These are phyloP conservation scores for Paraconiothyrium sp. DNA, from an alignment of 2,329 filamentous ascomycete species.

Conservation along the genomic window DNA sequence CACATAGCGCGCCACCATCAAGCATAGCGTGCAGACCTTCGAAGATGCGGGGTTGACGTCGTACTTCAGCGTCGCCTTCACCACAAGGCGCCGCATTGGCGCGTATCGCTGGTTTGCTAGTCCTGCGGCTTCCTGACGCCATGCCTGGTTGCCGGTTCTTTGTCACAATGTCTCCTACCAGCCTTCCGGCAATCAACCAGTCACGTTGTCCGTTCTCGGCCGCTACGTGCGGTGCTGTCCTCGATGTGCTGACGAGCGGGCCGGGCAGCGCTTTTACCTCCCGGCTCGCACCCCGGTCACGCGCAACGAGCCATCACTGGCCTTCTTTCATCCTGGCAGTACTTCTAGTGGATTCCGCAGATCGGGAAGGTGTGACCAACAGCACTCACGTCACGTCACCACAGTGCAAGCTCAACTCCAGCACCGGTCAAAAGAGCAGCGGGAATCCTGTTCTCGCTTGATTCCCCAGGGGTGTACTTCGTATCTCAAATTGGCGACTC, in stretches of 20 bases:
- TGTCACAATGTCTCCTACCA: background rate
- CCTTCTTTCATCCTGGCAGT: background rate
- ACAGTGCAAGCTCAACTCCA: background rate
- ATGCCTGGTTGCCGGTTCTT: constrained; percentile 7
- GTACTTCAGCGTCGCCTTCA: constrained; percentile 30
- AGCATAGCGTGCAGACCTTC: constrained; percentile 23
- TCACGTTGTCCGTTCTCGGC: background rate
- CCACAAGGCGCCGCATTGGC: background rate
- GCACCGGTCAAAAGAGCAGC: background rate
- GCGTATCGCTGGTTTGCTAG: background rate
- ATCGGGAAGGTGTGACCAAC: constrained; percentile 12
- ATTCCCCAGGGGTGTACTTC: background rate
- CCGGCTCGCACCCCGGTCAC: background rate
- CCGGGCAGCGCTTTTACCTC: constrained; percentile 2
- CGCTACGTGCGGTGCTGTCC: background rate
- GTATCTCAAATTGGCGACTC: background rate
- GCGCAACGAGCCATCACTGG: background rate
- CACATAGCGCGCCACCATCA: constrained; percentile 27
- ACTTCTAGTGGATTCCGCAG: background rate
- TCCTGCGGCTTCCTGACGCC: background rate
- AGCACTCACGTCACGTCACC: constrained; percentile 10
- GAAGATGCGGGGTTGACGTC: constrained; percentile 40
- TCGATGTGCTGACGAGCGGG: background rate
- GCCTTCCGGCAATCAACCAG: background rate
- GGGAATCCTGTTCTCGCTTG: background rate